These are phyloP conservation scores for Orbilia blumenaviensis DNA, from an alignment of 2,329 filamentous ascomycete genomes.

Conservation along the genomic window DNA sequence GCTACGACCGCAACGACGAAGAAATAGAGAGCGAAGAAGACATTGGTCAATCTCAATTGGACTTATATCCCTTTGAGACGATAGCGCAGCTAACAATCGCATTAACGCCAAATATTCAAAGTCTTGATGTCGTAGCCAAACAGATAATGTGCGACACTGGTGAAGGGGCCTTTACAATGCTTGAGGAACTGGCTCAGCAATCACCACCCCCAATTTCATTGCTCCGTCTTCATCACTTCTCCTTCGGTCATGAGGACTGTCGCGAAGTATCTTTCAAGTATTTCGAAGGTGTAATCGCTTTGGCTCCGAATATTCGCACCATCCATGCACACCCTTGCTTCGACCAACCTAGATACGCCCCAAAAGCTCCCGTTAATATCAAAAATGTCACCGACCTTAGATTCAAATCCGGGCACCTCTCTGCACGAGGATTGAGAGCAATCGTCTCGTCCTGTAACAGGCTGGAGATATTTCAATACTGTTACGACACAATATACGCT, in stretches of 20 bases:
- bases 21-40: not conserved
- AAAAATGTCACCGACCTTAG: conserved; percentile 15
- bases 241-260: conserved; percentile 10
- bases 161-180: conserved; percentile 1
- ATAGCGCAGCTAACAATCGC: conserved; percentile 25
- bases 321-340: not conserved
- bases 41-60: not conserved
- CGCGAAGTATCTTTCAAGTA: conserved; percentile 8
- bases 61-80: conserved; percentile 1
- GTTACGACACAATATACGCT: not conserved
- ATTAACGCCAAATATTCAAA: conserved; percentile 13
- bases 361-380: not conserved
- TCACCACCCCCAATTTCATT: not conserved
- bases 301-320: conserved; percentile 20
- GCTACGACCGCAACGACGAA: not conserved
- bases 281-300: conserved; percentile 17
- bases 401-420: conserved; percentile 7
- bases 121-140: not conserved
- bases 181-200: conserved; percentile 15
- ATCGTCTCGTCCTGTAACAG: conserved; percentile 18
- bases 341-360: not conserved
- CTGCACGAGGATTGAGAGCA: not conserved
- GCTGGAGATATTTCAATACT: conserved; percentile 15
- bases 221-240: not conserved
- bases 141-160: not conserved